A percentile compares a stretch with the other conserved stretches of the same genome.
phyloP scores from a whole-genome alignment of 2,329 filamentous ascomycete species.

The Madurella fahalii region DNA sequence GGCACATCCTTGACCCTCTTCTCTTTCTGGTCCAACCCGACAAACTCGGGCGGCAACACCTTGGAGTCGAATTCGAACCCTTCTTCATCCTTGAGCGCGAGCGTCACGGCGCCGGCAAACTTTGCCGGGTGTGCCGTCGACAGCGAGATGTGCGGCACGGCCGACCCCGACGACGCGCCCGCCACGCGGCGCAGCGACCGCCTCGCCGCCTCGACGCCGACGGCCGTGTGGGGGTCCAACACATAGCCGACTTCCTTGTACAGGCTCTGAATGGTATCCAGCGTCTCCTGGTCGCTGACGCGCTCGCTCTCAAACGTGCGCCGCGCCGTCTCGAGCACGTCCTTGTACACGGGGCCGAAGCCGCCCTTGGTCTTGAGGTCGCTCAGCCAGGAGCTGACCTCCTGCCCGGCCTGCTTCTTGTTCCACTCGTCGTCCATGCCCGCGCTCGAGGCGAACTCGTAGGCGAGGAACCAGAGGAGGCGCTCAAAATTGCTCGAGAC shows the following conservation, averaged over 20 bases:
- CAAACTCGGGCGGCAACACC: conserved; percentile 77
- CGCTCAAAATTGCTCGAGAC: conserved; percentile 97
- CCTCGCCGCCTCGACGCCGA: conserved; percentile 73
- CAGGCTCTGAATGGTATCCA: conserved; percentile 59
- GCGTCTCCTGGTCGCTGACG: conserved; percentile 61
- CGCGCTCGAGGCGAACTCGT: conserved; percentile 58
- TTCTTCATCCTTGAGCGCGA: conserved; percentile 67
- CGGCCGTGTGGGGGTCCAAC: conserved; percentile 87
- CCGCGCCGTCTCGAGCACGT: conserved; percentile 67
- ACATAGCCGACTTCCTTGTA: conserved; percentile 61
- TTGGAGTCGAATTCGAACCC: conserved; percentile 70
- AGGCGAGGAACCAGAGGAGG: conserved; percentile 87
- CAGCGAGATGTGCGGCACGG: conserved; percentile 71
- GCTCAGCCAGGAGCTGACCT: conserved; percentile 73
- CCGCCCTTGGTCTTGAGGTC: conserved; percentile 77
- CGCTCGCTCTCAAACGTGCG: conserved; percentile 78
- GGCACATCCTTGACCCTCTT: conserved; percentile 67
- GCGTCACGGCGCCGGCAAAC: conserved; percentile 79
- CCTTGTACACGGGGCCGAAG: conserved; percentile 70
- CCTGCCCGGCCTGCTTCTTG: conserved; percentile 67
- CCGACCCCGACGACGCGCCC: conserved; percentile 41
- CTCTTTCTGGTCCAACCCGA: conserved; percentile 72
- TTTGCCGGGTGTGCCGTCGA: conserved; percentile 96
- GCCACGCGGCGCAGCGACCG: conserved; percentile 58
- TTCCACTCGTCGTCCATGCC: conserved; percentile 63